A percentile compares a stretch with the other conserved stretches of the same genome.
phyloP scores from a whole-genome alignment of 2,329 filamentous ascomycete genomes.

The Mollisia scopiformis region DNA sequence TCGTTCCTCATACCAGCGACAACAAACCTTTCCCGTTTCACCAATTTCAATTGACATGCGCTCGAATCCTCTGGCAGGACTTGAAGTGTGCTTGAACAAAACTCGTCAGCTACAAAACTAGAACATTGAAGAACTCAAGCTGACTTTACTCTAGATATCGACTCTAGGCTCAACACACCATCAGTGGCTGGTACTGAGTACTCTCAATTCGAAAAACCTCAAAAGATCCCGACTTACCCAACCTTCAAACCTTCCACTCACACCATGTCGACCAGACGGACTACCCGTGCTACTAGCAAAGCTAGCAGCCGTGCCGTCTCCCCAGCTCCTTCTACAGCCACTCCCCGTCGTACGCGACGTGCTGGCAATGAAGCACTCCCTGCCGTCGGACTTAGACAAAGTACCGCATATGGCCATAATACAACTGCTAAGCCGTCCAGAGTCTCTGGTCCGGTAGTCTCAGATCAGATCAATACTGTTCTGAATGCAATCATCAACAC shows the following conservation, averaged over 20 bases:
- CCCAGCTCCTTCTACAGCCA: slow-evolving; percentile 15
- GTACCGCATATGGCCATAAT: slow-evolving; percentile 35
- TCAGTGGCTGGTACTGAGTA: not conserved
- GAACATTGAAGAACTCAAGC: not conserved
- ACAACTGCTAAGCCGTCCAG: slow-evolving; percentile 20
- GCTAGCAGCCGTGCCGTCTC: slow-evolving; percentile 25
- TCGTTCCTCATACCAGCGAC: not conserved
- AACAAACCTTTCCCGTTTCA: not conserved
- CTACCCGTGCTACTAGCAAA: slow-evolving; percentile 29
- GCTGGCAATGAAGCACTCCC: slow-evolving; percentile 23
- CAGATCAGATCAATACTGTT: slow-evolving; percentile 21
- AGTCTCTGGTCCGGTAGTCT: slow-evolving; percentile 12
- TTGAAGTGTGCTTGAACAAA: not conserved
- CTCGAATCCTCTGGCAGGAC: not conserved
- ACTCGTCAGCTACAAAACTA: not conserved
- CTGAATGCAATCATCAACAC: slow-evolving; percentile 24
- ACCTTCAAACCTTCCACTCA: not conserved
- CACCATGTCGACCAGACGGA: slow-evolving; percentile 32
- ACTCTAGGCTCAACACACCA: not conserved
- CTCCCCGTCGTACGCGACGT: slow-evolving; percentile 21
- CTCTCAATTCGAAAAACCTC: not conserved
- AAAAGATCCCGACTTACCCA: not conserved
- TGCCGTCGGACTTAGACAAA: slow-evolving; percentile 23
- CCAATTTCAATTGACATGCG: not conserved
- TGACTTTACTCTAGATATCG: slow-evolving; percentile 3